Base-by-base conservation (phyloP, 2,329 filamentous ascomycete species). In the Penicillium paneum region DNA sequence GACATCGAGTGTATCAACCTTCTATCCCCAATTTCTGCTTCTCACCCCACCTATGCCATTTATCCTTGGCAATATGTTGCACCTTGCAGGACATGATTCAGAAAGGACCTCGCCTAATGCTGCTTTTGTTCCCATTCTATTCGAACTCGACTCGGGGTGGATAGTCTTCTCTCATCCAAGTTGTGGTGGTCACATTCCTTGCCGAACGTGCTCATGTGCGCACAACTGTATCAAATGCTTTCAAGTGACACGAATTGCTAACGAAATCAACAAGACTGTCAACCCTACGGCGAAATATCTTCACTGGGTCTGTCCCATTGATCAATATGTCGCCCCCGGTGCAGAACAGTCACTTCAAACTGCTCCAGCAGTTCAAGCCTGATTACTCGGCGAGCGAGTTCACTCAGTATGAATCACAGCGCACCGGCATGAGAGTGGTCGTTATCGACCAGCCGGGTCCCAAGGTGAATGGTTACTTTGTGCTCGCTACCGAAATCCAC, bases 381-480 rank as follows among this genome's bases (percentile, higher is more conserved):
- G 90, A 97, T 70, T 99, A 97, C 78, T 91, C 92, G 12, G 89
- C 92, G 11, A 89, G 89, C 59, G 85, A 82, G 52, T 89, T 99
- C 73, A 93, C 91, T 21, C 92, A 97, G 72, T 99, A 99, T 89
- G 91, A 95, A 68, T 99, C 94, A 6, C 85, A 91, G 65, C 83
- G 91, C 60, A 99, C 93, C 59, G 94, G 94, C 49, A 94, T 99
- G 90, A 88, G 92, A 64, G 89, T 96, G 32, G 86, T 96, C 38
- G 90, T 97, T 46, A 91, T 95, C 63, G 89, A 97, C 71, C 87
- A 91, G 64, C 86, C 94, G 70, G 93, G 94, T 0, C 94, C 94
- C n/a, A 97, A 97, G 73, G 83, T 97, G 57, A 88, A 90, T 63
- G 94, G 94, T 32, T 96, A 95, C 75, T 99, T 99, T 74, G 88